Conservation (phyloP, 352 stramenopile species). For the Phytophthora cactorum region DNA sequence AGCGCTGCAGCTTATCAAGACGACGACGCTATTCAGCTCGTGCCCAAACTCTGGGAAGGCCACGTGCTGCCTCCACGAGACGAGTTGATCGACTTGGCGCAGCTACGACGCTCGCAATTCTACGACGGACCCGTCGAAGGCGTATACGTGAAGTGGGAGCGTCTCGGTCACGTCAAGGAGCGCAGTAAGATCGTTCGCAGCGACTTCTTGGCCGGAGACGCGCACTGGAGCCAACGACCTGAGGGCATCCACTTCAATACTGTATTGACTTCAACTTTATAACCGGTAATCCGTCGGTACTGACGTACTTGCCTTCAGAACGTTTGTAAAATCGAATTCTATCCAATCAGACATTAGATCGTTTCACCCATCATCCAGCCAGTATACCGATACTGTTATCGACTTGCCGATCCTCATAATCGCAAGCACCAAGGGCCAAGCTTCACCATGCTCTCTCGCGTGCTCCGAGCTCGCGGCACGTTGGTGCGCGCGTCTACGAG, state of each 20-base stretch:
- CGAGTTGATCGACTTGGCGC: constrained; percentile 47
- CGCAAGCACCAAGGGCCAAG: constrained; percentile 7
- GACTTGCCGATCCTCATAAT: constrained; percentile 16
- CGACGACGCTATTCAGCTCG: constrained; percentile 41
- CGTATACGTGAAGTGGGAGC: constrained; percentile 68
- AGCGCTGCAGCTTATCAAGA: constrained; percentile 18
- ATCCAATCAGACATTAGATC: background rate
- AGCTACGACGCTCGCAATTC: constrained; percentile 46
- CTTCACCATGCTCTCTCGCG: constrained; percentile 17
- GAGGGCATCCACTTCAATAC: constrained; percentile 52
- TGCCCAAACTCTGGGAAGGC: constrained; percentile 53
- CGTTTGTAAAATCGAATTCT: background rate
- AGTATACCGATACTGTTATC: background rate
- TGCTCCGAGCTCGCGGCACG: constrained; percentile 25
- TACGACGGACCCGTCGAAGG: constrained; percentile 60
- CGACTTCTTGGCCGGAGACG: constrained; percentile 70
- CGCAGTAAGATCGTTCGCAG: constrained; percentile 63
- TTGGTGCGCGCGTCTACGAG: constrained; percentile 22
- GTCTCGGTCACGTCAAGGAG: constrained; percentile 40
- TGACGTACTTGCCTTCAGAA: background rate
- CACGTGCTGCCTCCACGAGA: constrained; percentile 29
- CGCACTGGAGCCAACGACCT: constrained; percentile 57
- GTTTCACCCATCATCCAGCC: background rate
- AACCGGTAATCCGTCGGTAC: background rate
- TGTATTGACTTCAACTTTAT: constrained; percentile 15